Evolutionary conservation across 345 rosid genomes (phyloP), one percentile per base, ranked within the genome.

Genomic region (Gossypium sturtianum): DNA sequence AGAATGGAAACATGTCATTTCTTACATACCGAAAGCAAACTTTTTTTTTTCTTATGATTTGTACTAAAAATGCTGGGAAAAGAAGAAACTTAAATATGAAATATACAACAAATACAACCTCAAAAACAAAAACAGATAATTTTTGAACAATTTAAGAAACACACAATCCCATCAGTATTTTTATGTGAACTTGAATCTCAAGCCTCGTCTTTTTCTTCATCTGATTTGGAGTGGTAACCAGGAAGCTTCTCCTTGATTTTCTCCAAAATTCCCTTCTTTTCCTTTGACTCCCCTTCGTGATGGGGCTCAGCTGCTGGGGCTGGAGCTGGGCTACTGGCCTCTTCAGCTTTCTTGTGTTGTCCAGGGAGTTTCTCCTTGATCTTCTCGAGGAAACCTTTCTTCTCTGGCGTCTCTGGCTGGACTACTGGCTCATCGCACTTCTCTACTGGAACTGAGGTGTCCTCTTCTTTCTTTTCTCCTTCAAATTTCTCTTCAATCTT

Each of bases 161-260:
- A 49, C 13, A 29, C 72, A 63, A 34, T 12, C 11, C 20, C 72
- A 68, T 23, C 41, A 25, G n/a, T 5, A 48, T 23, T 15, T 16
- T 51, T 48, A 16, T 8, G 2, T 45, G 9, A 16, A 25, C 45
- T 69, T 51, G 10, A 16, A 51, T 15, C 9, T 15, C 72, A 69
- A 38, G 16, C 61, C 12, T 19, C 59, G 7, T 72, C 67, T 45
- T 72, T 59, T 56, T 61, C 74, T 47, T 80, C 88, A 27, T 79
- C 81, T 2, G 58, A 45, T 45, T 75, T 84, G 80, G 82, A 82
- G 25, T 56, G 72, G 44, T 85, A 82, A 0, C 83, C 92, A 2
- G 98, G 98, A 48, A 88, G 73, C 81, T 89, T 89, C 63, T 85
- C 97, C 75, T 85, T 93, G 64, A 88, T 86, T 71, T 90, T 87